Evolutionary conservation across 108 stramenopile species (phyloP).

Genomic region (Discostella pseudostelligera): DNA sequence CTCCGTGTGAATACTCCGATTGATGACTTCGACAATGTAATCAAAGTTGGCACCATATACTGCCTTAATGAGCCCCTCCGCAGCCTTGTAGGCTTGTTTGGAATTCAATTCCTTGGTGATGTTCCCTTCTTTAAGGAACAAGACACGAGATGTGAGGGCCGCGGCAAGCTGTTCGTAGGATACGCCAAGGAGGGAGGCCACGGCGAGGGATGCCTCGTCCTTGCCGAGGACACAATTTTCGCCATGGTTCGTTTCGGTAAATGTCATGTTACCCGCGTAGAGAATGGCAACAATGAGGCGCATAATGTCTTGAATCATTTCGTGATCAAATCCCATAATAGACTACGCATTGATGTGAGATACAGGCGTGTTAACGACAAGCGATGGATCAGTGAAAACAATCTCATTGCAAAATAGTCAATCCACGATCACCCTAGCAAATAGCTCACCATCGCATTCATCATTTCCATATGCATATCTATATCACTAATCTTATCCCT

Average conservation of each 20-base stretch:
- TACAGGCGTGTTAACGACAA: slow-evolving; percentile 25
- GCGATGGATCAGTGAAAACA: not conserved
- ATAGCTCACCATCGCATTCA: slow-evolving; percentile 58
- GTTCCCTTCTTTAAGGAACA: slow-evolving; percentile 49
- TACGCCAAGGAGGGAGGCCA: slow-evolving; percentile 70
- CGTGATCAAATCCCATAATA: slow-evolving; percentile 61
- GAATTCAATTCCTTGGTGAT: slow-evolving; percentile 54
- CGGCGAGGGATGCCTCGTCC: slow-evolving; percentile 45
- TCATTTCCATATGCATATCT: slow-evolving; percentile 62
- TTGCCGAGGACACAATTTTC: slow-evolving; percentile 46
- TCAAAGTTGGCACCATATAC: slow-evolving; percentile 87
- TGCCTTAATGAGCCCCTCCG: slow-evolving; percentile 90
- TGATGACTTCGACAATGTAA: slow-evolving; percentile 58
- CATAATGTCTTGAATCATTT: slow-evolving; percentile 50
- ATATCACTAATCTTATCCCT: slow-evolving; percentile 75
- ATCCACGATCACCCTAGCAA: not conserved
- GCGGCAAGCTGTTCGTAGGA: slow-evolving; percentile 39
- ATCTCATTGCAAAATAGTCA: not conserved
- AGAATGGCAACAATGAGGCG: slow-evolving; percentile 62
- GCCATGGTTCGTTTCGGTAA: slow-evolving; percentile 50
- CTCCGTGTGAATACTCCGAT: slow-evolving; percentile 44
- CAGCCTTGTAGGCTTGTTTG: slow-evolving; percentile 65
- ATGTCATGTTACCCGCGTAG: slow-evolving; percentile 68
- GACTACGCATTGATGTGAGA: slow-evolving; percentile 24
- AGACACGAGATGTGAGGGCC: slow-evolving; percentile 60